Percentiles rank a stretch among this genome's conserved stretches.
These are phyloP conservation scores for Lepidium sativum DNA, from an alignment of 345 rosid species.

Conservation along the genomic window DNA sequence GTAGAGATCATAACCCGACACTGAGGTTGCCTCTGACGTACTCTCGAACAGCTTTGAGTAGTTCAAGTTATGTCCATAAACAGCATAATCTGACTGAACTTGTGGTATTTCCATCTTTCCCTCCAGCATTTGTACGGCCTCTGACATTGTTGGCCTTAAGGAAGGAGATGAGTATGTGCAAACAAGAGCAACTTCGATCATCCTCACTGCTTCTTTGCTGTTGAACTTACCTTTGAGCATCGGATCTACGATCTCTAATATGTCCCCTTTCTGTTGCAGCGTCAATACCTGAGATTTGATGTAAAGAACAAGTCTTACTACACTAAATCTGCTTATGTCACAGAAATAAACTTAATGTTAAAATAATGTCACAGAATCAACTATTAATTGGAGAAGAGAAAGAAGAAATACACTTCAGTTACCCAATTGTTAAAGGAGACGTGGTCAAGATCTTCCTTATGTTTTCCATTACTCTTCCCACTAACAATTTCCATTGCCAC, in stretches of 20 bases:
- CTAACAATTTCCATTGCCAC: constrained; percentile 39
- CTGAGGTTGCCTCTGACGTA: background rate
- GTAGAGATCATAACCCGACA: constrained; percentile 5
- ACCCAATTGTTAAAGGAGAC: constrained; percentile 39
- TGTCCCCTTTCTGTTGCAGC: constrained; percentile 21
- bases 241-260: constrained; percentile 29
- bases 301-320: background rate
- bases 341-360: background rate
- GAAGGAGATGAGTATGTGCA: constrained; percentile 36
- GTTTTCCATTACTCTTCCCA: constrained; percentile 17
- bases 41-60: constrained; percentile 10
- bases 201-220: constrained; percentile 25
- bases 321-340: too few relatives aligned
- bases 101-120: constrained; percentile 19
- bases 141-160: constrained; percentile 35
- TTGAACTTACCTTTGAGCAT: constrained; percentile 20
- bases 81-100: constrained; percentile 10
- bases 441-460: background rate
- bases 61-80: constrained; percentile 21
- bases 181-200: constrained; percentile 33
- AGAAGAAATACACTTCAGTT: background rate
- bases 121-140: constrained; percentile 30
- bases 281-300: constrained; percentile 17
- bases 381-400: background rate
- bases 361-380: background rate